These are phyloP conservation scores for Tuber melanosporum DNA, from an alignment of 495 filamentous ascomycete species.

Conservation along the genomic window DNA sequence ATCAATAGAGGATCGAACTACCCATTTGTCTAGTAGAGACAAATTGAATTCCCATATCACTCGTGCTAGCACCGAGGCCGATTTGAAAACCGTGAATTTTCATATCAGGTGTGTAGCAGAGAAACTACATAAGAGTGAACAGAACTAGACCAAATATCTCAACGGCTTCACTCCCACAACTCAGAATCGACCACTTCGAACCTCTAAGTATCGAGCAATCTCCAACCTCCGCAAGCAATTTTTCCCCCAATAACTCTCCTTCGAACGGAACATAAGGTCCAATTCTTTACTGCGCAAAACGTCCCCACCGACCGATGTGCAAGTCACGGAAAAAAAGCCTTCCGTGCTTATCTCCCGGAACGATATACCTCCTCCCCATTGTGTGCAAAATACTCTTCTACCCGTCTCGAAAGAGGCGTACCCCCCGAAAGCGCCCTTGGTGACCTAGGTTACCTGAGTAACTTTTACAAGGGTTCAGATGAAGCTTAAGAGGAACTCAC, in stretches of 20 bases:
- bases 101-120: not conserved
- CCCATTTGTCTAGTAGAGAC: not conserved
- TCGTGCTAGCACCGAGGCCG: not conserved
- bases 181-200: not conserved
- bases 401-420: slow-evolving; percentile 10
- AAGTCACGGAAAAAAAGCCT: not conserved
- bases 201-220: too few relatives aligned
- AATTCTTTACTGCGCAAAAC: not conserved
- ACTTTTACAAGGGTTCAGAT: slow-evolving; percentile 2
- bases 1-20: not conserved
- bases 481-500: not conserved
- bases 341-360: slow-evolving; percentile 4
- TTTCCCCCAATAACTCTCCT: not conserved
- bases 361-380: slow-evolving; percentile 3
- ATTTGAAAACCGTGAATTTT: not conserved
- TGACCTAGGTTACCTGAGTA: slow-evolving; percentile 5
- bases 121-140: not conserved
- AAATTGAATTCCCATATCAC: not conserved
- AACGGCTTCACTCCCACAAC: too few relatives aligned
- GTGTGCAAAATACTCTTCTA: slow-evolving; percentile 2
- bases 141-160: not conserved
- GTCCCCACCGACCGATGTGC: slow-evolving; percentile 5
- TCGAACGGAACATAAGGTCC: not conserved
- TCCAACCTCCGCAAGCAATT: not conserved
- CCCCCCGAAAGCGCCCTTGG: slow-evolving; percentile 5